A percentile compares a stretch with the other conserved stretches of the same genome.
These are phyloP conservation scores for Styphnolobium japonicum DNA, from an alignment of 306 rosid species.

Conservation along the genomic window DNA sequence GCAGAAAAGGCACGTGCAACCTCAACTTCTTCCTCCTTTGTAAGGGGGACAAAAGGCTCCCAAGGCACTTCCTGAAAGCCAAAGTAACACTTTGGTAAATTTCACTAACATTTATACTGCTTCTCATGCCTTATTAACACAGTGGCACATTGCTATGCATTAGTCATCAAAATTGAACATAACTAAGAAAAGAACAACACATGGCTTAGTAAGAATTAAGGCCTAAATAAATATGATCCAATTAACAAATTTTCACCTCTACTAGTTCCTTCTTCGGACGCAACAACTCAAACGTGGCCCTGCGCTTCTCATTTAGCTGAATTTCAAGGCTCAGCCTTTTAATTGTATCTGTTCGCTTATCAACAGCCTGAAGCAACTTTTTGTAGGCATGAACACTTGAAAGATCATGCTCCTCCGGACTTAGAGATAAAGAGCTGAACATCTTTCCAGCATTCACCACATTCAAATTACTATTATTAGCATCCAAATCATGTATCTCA, in stretches of 20 bases:
- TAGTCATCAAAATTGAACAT: not conserved
- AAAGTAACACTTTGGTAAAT: not conserved
- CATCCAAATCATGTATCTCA: conserved; percentile 36
- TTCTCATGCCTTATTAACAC: not conserved
- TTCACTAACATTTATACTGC: conserved; percentile 6
- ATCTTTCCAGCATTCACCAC: conserved; percentile 36
- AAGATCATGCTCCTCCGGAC: conserved; percentile 13
- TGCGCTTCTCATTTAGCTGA: conserved; percentile 44
- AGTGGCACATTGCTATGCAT: not conserved
- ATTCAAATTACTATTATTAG: conserved; percentile 32
- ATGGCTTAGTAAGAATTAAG: not conserved
- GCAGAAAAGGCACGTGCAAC: conserved; percentile 56
- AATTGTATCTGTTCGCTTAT: conserved; percentile 33
- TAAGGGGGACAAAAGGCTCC: conserved; percentile 71
- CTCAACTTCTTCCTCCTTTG: conserved; percentile 54
- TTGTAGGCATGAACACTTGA: conserved; percentile 46
- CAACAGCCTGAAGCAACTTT: conserved; percentile 52
- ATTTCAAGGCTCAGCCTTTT: conserved; percentile 47
- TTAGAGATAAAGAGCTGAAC: conserved; percentile 39
- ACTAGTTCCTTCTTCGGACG: conserved; percentile 51
- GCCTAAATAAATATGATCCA: not conserved
- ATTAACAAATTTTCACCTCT: conserved; percentile 46
- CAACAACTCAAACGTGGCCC: conserved; percentile 26
- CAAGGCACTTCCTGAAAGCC: conserved; percentile 50
- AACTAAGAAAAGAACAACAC: not conserved